Evolutionary conservation across 768 basidiomycete genomes (phyloP), one percentile per base, ranked within the genome.

Genomic region (Hemileccinum impolitum): DNA sequence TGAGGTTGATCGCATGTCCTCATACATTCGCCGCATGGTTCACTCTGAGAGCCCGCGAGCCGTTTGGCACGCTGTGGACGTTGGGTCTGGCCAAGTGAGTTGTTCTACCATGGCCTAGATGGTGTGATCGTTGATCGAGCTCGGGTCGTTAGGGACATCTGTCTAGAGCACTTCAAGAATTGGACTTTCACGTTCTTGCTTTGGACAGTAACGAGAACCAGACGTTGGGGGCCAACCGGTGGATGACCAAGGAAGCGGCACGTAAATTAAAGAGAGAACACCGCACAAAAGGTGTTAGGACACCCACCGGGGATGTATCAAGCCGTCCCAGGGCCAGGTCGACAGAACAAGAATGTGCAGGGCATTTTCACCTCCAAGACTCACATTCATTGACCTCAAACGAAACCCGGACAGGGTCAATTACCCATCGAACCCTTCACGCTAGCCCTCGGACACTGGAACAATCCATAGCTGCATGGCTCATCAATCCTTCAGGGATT

Each of bases 11-110:
- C 76, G 78, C 41, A 88, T 88, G 85, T 69, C 74, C 15, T 64
- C 73, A 7, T 85, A 79, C 65, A 70, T 85, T 23, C 59, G 64
- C 34, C 58, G 57, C 15, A 60, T 83, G 26, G 43, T 55, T 21
- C 44, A 49, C 21, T 50, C 64, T 71, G 38, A 61, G 54, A 26
- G 49, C 58, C 34, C 65, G 39, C 35, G 61, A 17, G 40, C 58
- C 25, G 52, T 60, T n/a, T 54, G 49, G 51, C 76, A 80, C 52
- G 77, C 79, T 25, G 85, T 89, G 30, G 87, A 90, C 52, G 73
- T 88, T 37, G 87, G 87, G 17, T 82, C 87, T 7, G 87, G 87
- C 14, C 85, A 87, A 63, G 83, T 82, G 48, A 37, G 58, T 66
- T 55, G 25, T 52, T 50, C 18, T 19, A 26, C 34, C 38, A 8